These are phyloP conservation scores for Globisporangium middletonii DNA, from an alignment of 352 stramenopile genomes.

Conservation along the genomic window DNA sequence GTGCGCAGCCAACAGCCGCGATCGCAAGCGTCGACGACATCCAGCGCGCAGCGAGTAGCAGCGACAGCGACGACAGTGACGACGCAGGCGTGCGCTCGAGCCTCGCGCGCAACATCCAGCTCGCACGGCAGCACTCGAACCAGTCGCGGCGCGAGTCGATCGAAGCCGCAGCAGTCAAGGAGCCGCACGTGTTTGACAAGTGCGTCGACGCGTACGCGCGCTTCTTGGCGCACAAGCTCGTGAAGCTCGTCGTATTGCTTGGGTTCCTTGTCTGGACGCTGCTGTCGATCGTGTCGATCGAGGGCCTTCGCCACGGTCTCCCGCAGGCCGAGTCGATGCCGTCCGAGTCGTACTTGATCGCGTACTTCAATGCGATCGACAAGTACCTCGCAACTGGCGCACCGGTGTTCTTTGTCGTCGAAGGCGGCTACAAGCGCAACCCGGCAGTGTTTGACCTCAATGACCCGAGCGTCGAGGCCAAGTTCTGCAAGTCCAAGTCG, in stretches of 20 bases:
- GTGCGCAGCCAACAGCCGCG: not conserved
- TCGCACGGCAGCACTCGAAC: conserved; percentile 10
- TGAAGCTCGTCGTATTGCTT: conserved; percentile 55
- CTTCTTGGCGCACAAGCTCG: conserved; percentile 31
- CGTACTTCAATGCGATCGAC: conserved; percentile 45
- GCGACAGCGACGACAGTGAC: conserved; percentile 5
- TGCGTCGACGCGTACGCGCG: conserved; percentile 34
- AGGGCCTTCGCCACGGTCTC: conserved; percentile 49
- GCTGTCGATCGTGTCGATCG: conserved; percentile 43
- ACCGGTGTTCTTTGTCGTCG: conserved; percentile 66
- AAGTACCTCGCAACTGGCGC: conserved; percentile 37
- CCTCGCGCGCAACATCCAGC: not conserved
- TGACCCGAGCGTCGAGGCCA: conserved; percentile 24
- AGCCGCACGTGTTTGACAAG: conserved; percentile 30
- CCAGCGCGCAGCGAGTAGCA: too few species aligned
- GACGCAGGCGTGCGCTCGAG: not conserved
- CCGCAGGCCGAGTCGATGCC: conserved; percentile 46
- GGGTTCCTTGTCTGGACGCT: conserved; percentile 41
- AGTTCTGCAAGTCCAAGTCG: conserved; percentile 57
- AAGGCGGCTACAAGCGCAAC: conserved; percentile 53
- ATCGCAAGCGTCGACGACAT: not conserved
- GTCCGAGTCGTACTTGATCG: conserved; percentile 48
- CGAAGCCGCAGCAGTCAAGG: conserved; percentile 11
- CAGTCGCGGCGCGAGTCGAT: conserved; percentile 9
- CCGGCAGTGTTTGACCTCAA: conserved; percentile 27